Evolutionary conservation across 257 asterid genomes (phyloP).

Genomic region (Euphrasia confusa): DNA sequence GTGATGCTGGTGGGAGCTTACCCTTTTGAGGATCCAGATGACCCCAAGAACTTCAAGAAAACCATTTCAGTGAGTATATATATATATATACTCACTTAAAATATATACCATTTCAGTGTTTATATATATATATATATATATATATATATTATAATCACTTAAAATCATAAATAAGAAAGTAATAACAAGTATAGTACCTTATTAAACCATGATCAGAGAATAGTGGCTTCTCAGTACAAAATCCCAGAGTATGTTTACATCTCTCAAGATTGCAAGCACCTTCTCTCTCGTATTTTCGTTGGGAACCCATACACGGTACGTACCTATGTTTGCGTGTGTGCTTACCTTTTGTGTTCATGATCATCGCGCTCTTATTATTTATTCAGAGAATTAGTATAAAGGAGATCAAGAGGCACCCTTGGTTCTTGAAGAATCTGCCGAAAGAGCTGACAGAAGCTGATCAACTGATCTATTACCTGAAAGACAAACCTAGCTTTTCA

Average conservation of each 20-base stretch:
- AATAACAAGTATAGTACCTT: no score
- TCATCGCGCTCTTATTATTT: background rate
- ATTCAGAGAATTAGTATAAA: slow-evolving; percentile 18
- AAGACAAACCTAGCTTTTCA: slow-evolving; percentile 49
- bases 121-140: no score
- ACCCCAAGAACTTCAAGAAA: slow-evolving; percentile 44
- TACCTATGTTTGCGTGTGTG: background rate
- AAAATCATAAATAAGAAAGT: no score
- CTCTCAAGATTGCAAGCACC: slow-evolving; percentile 51
- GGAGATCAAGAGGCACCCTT: slow-evolving; percentile 22
- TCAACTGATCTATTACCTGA: slow-evolving; percentile 53
- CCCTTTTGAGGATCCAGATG: slow-evolving; percentile 47
- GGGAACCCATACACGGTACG: slow-evolving; percentile 39
- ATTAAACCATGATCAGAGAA: slow-evolving; percentile 28
- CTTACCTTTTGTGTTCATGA: background rate
- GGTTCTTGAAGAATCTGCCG: slow-evolving; percentile 42
- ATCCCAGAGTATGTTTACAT: slow-evolving; percentile 51
- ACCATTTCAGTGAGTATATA: slow-evolving; percentile 29
- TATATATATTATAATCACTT: no score
- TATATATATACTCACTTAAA: no score
- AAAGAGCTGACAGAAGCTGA: slow-evolving; percentile 52
- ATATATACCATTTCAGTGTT: no score
- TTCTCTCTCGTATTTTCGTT: slow-evolving; percentile 45
- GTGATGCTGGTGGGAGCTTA: slow-evolving; percentile 52
- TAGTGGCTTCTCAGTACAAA: slow-evolving; percentile 43